Evolutionary conservation across 805 yeast genomes (phyloP).

Genomic region (Suhomyces sp.): DNA sequence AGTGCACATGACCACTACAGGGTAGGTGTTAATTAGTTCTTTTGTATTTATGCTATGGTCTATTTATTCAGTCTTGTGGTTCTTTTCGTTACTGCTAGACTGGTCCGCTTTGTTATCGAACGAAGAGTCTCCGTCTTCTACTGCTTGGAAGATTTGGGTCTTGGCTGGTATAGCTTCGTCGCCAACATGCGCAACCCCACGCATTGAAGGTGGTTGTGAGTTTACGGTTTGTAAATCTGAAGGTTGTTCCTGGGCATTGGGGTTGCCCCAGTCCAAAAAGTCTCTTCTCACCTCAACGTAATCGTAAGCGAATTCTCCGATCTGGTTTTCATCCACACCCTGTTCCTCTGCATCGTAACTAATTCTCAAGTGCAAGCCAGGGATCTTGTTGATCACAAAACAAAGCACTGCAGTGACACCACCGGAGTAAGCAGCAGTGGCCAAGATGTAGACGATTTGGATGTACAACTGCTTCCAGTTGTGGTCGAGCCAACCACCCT

Average conservation of each 20-base stretch:
- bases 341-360: slow-evolving; percentile 79
- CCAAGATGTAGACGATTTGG: slow-evolving; percentile 80
- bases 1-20: not conserved
- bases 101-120: not conserved
- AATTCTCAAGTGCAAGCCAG: slow-evolving; percentile 78
- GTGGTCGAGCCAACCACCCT: slow-evolving; percentile 90
- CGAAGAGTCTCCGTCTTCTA: slow-evolving; percentile 3
- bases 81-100: slow-evolving; percentile 1
- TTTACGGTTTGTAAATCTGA: not conserved
- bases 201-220: slow-evolving; percentile 1
- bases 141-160: slow-evolving; percentile 3
- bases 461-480: slow-evolving; percentile 90
- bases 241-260: slow-evolving; percentile 11
- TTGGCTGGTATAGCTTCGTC: not conserved
- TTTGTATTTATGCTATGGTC: not conserved
- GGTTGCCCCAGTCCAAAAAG: slow-evolving; percentile 56
- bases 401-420: slow-evolving; percentile 79
- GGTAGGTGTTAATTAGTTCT: not conserved
- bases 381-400: slow-evolving; percentile 68
- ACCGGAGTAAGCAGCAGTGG: slow-evolving; percentile 69
- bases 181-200: not conserved
- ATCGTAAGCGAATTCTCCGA: slow-evolving; percentile 98
- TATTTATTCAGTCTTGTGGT: not conserved
- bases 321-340: slow-evolving; percentile 95
- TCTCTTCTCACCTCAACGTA: slow-evolving; percentile 96